These are phyloP conservation scores for Monilinia aucupariae DNA, from an alignment of 2,329 filamentous ascomycete species.

Conservation along the genomic window DNA sequence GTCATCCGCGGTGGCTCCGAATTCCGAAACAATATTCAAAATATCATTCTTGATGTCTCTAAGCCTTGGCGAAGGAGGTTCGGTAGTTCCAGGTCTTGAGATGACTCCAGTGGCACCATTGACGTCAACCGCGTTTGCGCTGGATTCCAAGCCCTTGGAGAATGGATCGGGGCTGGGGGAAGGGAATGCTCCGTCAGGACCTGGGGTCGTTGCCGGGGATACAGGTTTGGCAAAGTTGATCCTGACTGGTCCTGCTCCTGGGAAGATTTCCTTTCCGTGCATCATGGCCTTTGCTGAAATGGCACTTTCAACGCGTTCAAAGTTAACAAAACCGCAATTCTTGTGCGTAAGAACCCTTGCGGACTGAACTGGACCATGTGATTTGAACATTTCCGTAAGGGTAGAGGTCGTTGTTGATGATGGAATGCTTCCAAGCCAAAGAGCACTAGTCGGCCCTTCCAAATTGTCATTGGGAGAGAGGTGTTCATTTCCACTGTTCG, in stretches of 20 bases:
- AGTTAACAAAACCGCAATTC: constrained; percentile 98
- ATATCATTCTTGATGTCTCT: constrained; percentile 78
- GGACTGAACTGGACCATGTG: constrained; percentile 86
- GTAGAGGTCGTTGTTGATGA: constrained; percentile 96
- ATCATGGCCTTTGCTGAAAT: constrained; percentile 80
- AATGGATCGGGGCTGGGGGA: constrained; percentile 89
- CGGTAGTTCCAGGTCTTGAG: constrained; percentile 42
- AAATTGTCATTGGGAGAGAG: constrained; percentile 75
- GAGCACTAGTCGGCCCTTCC: constrained; percentile 83
- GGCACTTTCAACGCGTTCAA: constrained; percentile 84
- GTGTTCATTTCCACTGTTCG: constrained; percentile 61
- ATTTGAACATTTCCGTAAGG: constrained; percentile 87
- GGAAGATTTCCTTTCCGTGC: constrained; percentile 98
- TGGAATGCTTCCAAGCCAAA: constrained; percentile 97
- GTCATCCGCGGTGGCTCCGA: constrained; percentile 80
- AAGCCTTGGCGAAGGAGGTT: constrained; percentile 66
- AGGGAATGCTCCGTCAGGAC: constrained; percentile 78
- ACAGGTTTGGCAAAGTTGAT: constrained; percentile 98
- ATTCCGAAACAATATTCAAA: constrained; percentile 76
- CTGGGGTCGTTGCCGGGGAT: constrained; percentile 82
- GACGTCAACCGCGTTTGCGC: constrained; percentile 36
- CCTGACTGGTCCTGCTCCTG: constrained; percentile 85
- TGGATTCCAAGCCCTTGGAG: constrained; percentile 49
- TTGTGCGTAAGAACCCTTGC: constrained; percentile 94
- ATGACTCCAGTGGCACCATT: constrained; percentile 38